Evolutionary conservation across 2,329 filamentous ascomycete species (phyloP), one percentile per base, ranked within the genome.

Genomic region (Graphiopsis chlorocephala): DNA sequence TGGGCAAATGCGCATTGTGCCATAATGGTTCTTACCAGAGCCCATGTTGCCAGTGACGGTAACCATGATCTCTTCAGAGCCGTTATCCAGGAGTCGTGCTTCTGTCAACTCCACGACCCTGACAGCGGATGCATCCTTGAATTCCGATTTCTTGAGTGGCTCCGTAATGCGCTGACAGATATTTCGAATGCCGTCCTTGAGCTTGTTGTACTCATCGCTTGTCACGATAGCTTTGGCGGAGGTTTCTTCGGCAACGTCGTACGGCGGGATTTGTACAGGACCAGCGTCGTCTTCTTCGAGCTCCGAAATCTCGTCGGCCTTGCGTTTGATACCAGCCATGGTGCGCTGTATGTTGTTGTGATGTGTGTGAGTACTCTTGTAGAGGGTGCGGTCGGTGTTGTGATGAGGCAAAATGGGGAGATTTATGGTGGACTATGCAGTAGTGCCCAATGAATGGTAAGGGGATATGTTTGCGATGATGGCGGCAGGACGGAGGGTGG

Each of bases 41-140:
- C 28, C 61, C 69, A 71, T 72, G 38, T 67, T 60, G 0, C 70
- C 69, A 8, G 33, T 26, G 8, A 71, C 23, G 1, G 65, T 65
- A 15, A 71, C 53, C 38, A 26, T 63, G 61, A 42, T 35, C 10
- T 23, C 15, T 5, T 60, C 57, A 10, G 57, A 12, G 17, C 20
- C 20, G 15, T 60, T 26, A 33, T 31, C 57, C 23, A 6, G 10
- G 28, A 26, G 29, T 8, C 53, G 15, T 7, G 17, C 23, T 20
- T 57, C 31, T 20, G 53, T 38, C 29, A 57, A 15, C 8, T 57
- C 28, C 2, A 35, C 53, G 7, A 57, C 17, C 29, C 33, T 55
- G 52, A 55, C 52, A 28, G 52, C 33, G 17, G 52, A 29, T 2
- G 52, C 52, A 33, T 33, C 52, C 15, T 14, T 5, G 26, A 33